These are phyloP conservation scores for Trypethelium eluteriae DNA, from an alignment of 495 filamentous ascomycete genomes.

Conservation along the genomic window DNA sequence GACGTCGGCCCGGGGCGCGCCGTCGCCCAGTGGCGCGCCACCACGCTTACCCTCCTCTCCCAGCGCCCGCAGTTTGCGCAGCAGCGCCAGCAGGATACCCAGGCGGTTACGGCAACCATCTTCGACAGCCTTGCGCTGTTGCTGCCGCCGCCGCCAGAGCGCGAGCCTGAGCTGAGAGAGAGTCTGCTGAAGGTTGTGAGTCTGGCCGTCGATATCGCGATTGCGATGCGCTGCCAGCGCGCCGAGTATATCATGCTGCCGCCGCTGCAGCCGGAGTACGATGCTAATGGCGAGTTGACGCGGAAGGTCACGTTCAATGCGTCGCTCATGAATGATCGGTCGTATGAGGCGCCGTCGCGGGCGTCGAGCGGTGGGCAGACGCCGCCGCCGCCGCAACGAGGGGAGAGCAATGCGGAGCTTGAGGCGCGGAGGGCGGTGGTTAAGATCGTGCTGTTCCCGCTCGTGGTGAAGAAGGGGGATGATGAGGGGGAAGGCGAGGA, in stretches of 20 bases:
- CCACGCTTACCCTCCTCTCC: conserved; percentile 80
- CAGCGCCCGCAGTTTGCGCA: conserved; percentile 62
- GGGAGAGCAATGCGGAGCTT: conserved; percentile 60
- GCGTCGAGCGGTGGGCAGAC: neutral
- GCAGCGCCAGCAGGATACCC: conserved; percentile 76
- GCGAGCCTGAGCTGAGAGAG: conserved; percentile 63
- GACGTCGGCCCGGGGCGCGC: conserved; percentile 74
- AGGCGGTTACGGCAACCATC: conserved; percentile 81
- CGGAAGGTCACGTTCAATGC: conserved; percentile 83
- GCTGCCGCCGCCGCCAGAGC: conserved; percentile 70
- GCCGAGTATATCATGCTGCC: conserved; percentile 97
- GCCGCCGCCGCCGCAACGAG: neutral
- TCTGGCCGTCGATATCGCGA: conserved; percentile 74
- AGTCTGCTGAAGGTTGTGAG: conserved; percentile 76
- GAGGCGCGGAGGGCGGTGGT: conserved; percentile 69
- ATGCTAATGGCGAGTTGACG: conserved; percentile 78
- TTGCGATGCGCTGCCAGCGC: conserved; percentile 94
- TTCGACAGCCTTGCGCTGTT: conserved; percentile 68
- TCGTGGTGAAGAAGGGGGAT: conserved; percentile 90
- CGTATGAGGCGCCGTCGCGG: conserved; percentile 46
- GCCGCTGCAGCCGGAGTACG: conserved; percentile 89
- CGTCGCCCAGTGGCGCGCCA: conserved; percentile 91
- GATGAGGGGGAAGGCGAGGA: conserved; percentile 76
- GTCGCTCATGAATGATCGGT: conserved; percentile 85
- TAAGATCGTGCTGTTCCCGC: conserved; percentile 83